Base-by-base conservation (phyloP, 1,284 basidiomycete genomes). In the Ustilago cynodontis region DNA sequence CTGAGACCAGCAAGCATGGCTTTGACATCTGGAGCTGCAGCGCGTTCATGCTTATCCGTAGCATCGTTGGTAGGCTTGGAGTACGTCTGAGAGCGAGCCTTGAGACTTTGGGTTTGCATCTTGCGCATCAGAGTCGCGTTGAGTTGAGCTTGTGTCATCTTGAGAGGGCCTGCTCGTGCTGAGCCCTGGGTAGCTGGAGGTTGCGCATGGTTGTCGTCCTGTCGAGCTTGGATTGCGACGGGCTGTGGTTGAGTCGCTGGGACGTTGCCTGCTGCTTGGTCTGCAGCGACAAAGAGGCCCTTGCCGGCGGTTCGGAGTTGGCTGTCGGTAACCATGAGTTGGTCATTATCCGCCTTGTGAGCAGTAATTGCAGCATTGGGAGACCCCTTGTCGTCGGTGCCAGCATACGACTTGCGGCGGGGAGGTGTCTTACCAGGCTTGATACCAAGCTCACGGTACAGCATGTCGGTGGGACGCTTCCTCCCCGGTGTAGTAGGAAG, bases 91-190 rank as follows among this genome's bases (percentile, higher is more conserved):
- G 73, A 59, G 11, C 70, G 65, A 26, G 60, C 59, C 26, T 67
- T 65, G 39, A 76, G 59, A 45, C 71, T 78, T 41, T 82, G 81
- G 10, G 67, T 59, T 35, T 78, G 68, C 59, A 75, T 64, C 56
- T 77, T 75, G 39, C 72, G 71, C 49, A 78, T 67, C 39, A 84
- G 37, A 0, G 78, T 78, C 0, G 74, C 80, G 29, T 82, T 82
- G 35, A 84, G 73, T 49, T 81, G 69, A 11, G 63, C 79, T 24
- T 66, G 63, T 13, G 77, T 80, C 71, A 80, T 60, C 28, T 71
- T 66, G 20, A 71, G 29, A 3, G 79, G 76, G 13, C 59, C 70
- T 31, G 52, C 55, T 13, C 65, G 63, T n/a, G 61, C 53, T 3
- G 28, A 47, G 9, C 14, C 41, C 8, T 67, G 60, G 2, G 59